phyloP scores from a whole-genome alignment of 2,329 filamentous ascomycete species.

The Whalleya microplaca region DNA sequence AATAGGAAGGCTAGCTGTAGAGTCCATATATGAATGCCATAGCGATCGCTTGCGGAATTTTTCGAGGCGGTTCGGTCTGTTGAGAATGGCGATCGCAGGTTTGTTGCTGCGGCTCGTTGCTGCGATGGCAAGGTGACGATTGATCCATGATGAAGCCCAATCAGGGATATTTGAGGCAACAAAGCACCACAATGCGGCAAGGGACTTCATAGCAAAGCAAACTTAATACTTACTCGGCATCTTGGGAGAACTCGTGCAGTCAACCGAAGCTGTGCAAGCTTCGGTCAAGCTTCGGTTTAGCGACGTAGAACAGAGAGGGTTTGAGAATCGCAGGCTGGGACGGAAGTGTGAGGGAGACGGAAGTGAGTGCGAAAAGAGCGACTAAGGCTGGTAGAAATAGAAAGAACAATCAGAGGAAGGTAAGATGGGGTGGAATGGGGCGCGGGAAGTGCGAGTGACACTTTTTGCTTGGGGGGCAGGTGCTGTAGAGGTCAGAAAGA shows the following conservation, averaged over 20 bases:
- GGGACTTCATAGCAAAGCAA: not conserved
- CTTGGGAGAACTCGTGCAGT: constrained; percentile 11
- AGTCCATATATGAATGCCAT: not conserved
- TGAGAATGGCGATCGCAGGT: not conserved
- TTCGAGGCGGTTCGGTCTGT: not conserved
- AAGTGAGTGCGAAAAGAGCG: constrained; percentile 12
- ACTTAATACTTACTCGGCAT: constrained; percentile 35
- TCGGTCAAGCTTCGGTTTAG: constrained; percentile 18
- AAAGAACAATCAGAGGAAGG: not conserved
- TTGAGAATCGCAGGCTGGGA: constrained; percentile 5
- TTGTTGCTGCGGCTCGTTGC: not conserved
- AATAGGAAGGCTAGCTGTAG: not conserved
- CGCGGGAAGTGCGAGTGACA: constrained; percentile 3
- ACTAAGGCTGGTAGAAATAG: constrained; percentile 16
- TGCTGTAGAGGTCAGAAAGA: not conserved
- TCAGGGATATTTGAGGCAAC: not conserved
- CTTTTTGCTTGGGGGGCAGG: constrained; percentile 3
- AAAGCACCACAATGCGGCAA: not conserved
- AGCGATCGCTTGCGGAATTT: not conserved
- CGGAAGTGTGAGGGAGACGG: constrained; percentile 1
- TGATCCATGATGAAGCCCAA: not conserved
- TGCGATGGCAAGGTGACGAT: not conserved
- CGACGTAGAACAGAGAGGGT: constrained; percentile 1
- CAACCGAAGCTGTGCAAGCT: constrained; percentile 15
- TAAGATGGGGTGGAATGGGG: constrained; percentile 2